Evolutionary conservation across 805 yeast genomes (phyloP).

Genomic region (Wickerhamiella parazyma): DNA sequence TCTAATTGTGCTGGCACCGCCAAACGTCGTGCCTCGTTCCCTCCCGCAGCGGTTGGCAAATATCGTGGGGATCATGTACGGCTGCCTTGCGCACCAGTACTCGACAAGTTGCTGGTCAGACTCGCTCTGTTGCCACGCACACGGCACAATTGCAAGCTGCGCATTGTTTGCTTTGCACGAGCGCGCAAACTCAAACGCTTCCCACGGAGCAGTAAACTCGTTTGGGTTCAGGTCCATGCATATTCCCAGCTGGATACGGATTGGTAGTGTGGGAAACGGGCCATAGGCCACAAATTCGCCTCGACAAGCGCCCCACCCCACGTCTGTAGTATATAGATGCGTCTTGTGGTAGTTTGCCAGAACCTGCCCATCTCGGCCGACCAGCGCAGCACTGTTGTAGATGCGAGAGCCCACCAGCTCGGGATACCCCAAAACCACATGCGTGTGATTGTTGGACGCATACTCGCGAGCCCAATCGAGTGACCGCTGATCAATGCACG

Average conservation of each 20-base stretch:
- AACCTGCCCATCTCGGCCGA: constrained; percentile 43
- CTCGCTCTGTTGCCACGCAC: constrained; percentile 48
- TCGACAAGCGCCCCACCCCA: constrained; percentile 64
- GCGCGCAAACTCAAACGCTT: constrained; percentile 54
- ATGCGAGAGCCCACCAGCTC: constrained; percentile 33
- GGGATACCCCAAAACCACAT: constrained; percentile 74
- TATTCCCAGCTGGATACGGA: constrained; percentile 56
- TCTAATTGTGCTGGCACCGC: constrained; percentile 14
- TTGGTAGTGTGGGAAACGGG: constrained; percentile 1
- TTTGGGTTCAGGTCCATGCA: constrained; percentile 93
- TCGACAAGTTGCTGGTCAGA: constrained; percentile 14
- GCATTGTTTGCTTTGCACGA: constrained; percentile 36
- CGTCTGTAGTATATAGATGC: constrained; percentile 66
- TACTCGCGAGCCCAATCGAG: constrained; percentile 43
- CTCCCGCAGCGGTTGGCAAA: constrained; percentile 6
- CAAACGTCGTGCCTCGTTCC: constrained; percentile 10
- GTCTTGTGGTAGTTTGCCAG: constrained; percentile 62
- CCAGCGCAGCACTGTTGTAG: constrained; percentile 61
- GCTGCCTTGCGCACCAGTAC: constrained; percentile 10
- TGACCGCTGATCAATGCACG: constrained; percentile 39
- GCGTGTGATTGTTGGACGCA: constrained; percentile 40
- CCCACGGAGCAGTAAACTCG: constrained; percentile 68
- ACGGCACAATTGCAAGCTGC: constrained; percentile 57
- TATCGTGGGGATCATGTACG: constrained; percentile 6
- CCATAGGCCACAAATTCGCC: constrained; percentile 31